These are phyloP conservation scores for Skeletonema grethae DNA, from an alignment of 108 stramenopile genomes.

Conservation along the genomic window DNA sequence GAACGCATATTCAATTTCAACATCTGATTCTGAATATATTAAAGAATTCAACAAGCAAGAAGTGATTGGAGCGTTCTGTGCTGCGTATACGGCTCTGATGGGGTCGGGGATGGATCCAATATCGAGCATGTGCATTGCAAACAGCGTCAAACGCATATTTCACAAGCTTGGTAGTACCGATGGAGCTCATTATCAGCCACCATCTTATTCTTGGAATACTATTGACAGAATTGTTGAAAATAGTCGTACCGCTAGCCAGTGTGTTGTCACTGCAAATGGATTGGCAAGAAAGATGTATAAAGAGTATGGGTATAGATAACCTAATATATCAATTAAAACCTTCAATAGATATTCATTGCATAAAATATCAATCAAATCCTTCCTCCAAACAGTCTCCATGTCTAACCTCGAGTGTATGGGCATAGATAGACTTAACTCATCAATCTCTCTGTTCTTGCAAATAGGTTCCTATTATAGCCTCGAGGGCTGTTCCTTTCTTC, in stretches of 20 bases:
- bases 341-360: too few relatives aligned
- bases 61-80: conserved; percentile 31
- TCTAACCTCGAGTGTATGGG: conserved; percentile 20
- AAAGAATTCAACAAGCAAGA: neutral
- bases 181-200: conserved; percentile 3
- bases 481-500: conserved; percentile 28
- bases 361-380: neutral
- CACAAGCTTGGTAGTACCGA: neutral
- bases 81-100: conserved; percentile 20
- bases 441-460: conserved; percentile 3
- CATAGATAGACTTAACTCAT: neutral
- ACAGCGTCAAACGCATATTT: conserved; percentile 18
- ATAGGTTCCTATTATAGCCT: conserved; percentile 27
- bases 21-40: neutral
- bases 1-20: conserved; percentile 19
- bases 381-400: conserved; percentile 15
- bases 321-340: neutral
- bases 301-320: conserved; percentile 21
- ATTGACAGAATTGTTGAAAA: conserved; percentile 23
- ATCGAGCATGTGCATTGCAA: conserved; percentile 25
- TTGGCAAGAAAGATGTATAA: conserved; percentile 32
- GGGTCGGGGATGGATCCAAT: conserved; percentile 20
- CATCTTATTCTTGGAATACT: conserved; percentile 23
- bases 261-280: conserved; percentile 16
- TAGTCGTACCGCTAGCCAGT: conserved; percentile 8